A percentile compares a stretch with the other conserved stretches of the same genome.
These are phyloP conservation scores for Epichloe uncinata DNA, from an alignment of 2,329 filamentous ascomycete species.

Conservation along the genomic window DNA sequence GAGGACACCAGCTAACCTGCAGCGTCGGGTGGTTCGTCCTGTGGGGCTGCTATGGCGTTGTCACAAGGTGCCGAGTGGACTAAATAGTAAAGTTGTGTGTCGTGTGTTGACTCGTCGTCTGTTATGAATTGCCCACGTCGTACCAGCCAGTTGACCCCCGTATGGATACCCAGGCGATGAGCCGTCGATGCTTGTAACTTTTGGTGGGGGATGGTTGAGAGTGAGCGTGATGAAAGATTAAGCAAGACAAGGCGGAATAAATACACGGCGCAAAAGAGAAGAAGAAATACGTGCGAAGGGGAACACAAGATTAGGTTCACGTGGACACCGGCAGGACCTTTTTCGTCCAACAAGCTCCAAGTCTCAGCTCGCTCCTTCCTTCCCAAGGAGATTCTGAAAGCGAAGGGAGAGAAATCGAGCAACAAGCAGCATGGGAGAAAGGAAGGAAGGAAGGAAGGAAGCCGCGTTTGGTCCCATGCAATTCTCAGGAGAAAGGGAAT, in stretches of 20 bases:
- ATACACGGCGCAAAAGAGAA: no score
- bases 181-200: background rate
- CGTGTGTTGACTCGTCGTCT: background rate
- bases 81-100: background rate
- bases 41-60: slow-evolving; percentile 1
- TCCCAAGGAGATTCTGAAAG: background rate
- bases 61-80: slow-evolving; percentile 2
- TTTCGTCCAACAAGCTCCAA: background rate
- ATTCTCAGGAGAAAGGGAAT: no score
- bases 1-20: slow-evolving; percentile 6
- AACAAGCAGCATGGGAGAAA: no score
- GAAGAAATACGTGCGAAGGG: background rate
- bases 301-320: background rate
- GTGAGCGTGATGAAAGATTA: background rate
- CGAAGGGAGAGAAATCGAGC: no score
- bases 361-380: background rate
- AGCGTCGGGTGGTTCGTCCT: slow-evolving; percentile 2
- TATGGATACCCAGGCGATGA: background rate
- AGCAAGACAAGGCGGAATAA: no score
- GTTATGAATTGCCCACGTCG: background rate
- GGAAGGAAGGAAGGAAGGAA: no score
- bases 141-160: background rate
- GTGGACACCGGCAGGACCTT: background rate
- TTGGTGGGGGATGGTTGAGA: background rate
- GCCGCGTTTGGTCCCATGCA: no score